phyloP scores from a whole-genome alignment of 1,284 basidiomycete genomes.

The Vanrija sp. region DNA sequence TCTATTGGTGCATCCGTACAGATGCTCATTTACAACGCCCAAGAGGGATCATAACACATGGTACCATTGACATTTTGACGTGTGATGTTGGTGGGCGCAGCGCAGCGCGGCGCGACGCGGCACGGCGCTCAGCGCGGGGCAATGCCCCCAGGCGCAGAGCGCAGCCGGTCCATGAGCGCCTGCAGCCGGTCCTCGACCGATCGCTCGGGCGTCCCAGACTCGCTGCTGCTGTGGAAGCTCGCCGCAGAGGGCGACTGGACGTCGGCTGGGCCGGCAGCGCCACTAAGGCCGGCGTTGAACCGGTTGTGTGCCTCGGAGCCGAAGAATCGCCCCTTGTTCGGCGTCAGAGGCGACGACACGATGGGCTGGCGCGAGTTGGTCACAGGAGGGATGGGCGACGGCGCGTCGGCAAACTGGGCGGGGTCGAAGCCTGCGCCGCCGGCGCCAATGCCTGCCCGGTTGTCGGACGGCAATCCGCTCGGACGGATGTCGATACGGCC shows the following conservation, averaged over 20 bases:
- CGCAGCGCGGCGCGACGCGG: no score
- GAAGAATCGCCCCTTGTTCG: conserved; percentile 23
- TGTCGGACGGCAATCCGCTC: neutral
- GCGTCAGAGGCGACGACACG: conserved; percentile 15
- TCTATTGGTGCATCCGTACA: no score
- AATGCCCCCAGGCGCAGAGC: conserved; percentile 17
- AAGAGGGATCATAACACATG: no score
- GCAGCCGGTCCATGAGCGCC: conserved; percentile 40
- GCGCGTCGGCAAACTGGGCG: conserved; percentile 11
- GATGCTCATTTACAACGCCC: no score
- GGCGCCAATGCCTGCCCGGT: neutral
- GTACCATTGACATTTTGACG: no score
- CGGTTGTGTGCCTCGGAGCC: conserved; percentile 3
- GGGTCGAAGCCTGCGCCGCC: neutral
- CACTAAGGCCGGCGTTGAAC: neutral
- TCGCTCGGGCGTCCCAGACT: conserved; percentile 10
- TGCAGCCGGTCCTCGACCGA: conserved; percentile 43
- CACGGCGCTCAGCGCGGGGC: no score
- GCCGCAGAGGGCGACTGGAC: conserved; percentile 21
- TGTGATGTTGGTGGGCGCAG: no score
- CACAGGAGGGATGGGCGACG: neutral
- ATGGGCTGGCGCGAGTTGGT: conserved; percentile 12
- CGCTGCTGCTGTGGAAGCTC: conserved; percentile 26
- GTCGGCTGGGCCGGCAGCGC: neutral
- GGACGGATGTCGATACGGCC: conserved; percentile 41